These are phyloP conservation scores for Rhodotorula sp. DNA, from an alignment of 1,284 basidiomycete species.

Conservation along the genomic window DNA sequence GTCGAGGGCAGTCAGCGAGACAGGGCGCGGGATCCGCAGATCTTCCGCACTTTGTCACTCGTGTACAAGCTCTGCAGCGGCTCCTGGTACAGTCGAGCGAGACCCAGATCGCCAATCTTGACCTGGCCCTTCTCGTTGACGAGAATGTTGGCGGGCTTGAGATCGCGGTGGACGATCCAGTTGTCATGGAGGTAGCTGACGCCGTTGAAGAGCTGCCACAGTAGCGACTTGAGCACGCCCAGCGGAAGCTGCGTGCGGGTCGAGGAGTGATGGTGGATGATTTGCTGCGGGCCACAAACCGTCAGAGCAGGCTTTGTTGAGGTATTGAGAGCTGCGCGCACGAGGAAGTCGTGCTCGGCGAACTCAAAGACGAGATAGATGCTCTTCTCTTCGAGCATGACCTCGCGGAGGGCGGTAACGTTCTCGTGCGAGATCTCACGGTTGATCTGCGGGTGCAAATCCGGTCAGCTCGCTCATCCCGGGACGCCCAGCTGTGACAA, in stretches of 20 bases:
- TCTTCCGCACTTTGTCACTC: constrained; percentile 71
- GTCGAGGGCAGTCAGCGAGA: neutral
- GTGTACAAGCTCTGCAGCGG: constrained; percentile 75
- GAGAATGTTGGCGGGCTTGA: constrained; percentile 98
- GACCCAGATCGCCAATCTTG: constrained; percentile 95
- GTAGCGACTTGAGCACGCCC: constrained; percentile 84
- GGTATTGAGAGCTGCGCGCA: constrained; percentile 52
- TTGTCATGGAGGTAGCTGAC: constrained; percentile 91
- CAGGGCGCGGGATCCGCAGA: no score
- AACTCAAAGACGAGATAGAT: constrained; percentile 99
- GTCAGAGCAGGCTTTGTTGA: neutral
- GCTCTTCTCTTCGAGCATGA: constrained; percentile 95
- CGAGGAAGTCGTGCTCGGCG: constrained; percentile 96
- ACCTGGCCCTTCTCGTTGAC: constrained; percentile 86
- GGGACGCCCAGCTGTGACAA: neutral
- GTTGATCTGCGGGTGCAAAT: constrained; percentile 66
- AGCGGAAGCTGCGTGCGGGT: constrained; percentile 73
- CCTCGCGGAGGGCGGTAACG: constrained; percentile 85
- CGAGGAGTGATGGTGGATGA: constrained; percentile 95
- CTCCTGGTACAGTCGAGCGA: constrained; percentile 82
- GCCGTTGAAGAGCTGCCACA: constrained; percentile 94
- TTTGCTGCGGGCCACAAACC: constrained; percentile 64
- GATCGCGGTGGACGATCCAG: constrained; percentile 92
- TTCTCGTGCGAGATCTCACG: constrained; percentile 92
- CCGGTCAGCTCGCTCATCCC: neutral